phyloP scores from a whole-genome alignment of 202 grass and related monocot genomes.

The Setaria italica region DNA sequence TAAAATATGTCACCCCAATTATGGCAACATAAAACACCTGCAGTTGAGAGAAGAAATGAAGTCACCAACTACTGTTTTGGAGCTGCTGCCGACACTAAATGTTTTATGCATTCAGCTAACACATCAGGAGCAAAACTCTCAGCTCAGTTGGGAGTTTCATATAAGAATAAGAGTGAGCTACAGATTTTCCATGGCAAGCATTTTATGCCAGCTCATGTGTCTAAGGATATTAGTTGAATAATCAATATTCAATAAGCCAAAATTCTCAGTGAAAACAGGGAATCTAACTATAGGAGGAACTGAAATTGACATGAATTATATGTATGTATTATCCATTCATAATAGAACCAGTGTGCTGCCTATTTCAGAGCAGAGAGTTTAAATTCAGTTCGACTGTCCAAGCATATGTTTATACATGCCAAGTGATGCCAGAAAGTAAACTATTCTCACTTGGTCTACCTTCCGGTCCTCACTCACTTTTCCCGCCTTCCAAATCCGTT shows the following conservation, averaged over 20 bases:
- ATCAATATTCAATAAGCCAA: neutral
- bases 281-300: constrained; percentile 8
- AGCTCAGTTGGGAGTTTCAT: neutral
- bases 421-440: neutral
- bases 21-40: constrained; percentile 91
- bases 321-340: neutral
- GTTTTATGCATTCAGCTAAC: constrained; percentile 2
- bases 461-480: neutral
- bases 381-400: constrained; percentile 19
- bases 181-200: constrained; percentile 1
- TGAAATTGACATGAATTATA: neutral
- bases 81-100: neutral
- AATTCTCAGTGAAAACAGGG: neutral
- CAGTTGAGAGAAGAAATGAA: constrained; percentile 39
- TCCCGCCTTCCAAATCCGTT: neutral
- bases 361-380: constrained; percentile 12
- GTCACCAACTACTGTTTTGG: neutral
- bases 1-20: constrained; percentile 84
- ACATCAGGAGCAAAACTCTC: constrained; percentile 9
- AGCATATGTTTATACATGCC: neutral
- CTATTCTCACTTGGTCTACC: neutral
- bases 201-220: constrained; percentile 23
- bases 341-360: neutral
- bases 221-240: constrained; percentile 26
- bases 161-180: neutral